Evolutionary conservation across 768 basidiomycete species (phyloP).

Genomic region (Pisolithus sp.): DNA sequence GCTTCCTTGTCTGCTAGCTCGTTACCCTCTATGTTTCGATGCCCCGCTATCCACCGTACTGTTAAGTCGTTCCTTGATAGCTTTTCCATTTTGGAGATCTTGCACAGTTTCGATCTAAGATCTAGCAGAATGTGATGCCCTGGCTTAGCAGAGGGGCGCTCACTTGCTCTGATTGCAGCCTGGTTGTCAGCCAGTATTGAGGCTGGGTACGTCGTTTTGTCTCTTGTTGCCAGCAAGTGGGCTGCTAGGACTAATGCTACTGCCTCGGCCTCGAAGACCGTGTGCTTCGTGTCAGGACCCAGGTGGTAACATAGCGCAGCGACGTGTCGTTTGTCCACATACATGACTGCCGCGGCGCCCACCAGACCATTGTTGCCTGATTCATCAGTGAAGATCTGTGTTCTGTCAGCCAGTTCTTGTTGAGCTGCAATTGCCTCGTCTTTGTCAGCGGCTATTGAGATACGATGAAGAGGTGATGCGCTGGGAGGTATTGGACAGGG

Average conservation of each 20-base stretch:
- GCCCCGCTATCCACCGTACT: slow-evolving; percentile 15
- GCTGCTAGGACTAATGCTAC: slow-evolving; percentile 2
- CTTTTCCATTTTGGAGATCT: neutral
- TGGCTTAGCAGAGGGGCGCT: neutral
- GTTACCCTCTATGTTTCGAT: slow-evolving; percentile 13
- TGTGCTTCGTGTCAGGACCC: slow-evolving; percentile 5
- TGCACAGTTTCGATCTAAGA: neutral
- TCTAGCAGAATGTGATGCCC: slow-evolving; percentile 9
- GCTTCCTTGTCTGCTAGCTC: slow-evolving; percentile 18
- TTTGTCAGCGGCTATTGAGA: neutral
- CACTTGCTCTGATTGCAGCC: slow-evolving; percentile 1
- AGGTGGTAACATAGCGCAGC: slow-evolving; percentile 6
- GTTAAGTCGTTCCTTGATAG: neutral
- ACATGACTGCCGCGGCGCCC: slow-evolving; percentile 19
- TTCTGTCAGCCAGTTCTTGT: neutral
- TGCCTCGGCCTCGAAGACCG: neutral
- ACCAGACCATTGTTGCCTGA: slow-evolving; percentile 14
- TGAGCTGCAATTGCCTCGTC: neutral
- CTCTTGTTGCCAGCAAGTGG: neutral
- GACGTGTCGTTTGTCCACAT: neutral
- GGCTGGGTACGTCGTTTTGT: neutral
- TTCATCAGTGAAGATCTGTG: slow-evolving; percentile 14
- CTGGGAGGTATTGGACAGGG: slow-evolving; percentile 7
- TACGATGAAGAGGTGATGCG: slow-evolving; percentile 11
- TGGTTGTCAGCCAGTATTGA: slow-evolving; percentile 6